These are phyloP conservation scores for Xanthoceras sorbifolium DNA, from an alignment of 345 rosid genomes.

Conservation along the genomic window DNA sequence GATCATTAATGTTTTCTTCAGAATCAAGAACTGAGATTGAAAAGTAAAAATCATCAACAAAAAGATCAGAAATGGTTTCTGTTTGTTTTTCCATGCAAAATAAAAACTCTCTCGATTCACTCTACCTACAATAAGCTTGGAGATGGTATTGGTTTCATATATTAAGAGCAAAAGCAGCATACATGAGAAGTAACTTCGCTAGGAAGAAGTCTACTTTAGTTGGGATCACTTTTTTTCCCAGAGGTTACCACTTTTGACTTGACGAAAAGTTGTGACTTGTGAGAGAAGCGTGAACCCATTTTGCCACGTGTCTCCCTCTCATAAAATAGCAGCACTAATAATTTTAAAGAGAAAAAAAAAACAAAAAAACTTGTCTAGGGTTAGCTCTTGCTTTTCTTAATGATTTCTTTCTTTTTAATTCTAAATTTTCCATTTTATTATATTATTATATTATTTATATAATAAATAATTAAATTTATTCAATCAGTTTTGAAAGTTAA, in stretches of 20 bases:
- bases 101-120: background rate
- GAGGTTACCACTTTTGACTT: background rate
- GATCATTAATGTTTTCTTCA: background rate
- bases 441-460: too few relatives aligned
- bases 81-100: background rate
- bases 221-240: background rate
- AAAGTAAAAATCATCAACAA: constrained; percentile 34
- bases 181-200: background rate
- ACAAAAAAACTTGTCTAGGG: too few relatives aligned
- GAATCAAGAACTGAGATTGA: constrained; percentile 1
- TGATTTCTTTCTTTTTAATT: too few relatives aligned
- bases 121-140: background rate
- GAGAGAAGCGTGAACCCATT: too few relatives aligned
- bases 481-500: too few relatives aligned
- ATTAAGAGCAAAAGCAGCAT: background rate
- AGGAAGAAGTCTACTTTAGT: background rate
- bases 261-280: too few relatives aligned
- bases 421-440: too few relatives aligned
- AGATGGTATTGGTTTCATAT: background rate
- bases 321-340: too few relatives aligned
- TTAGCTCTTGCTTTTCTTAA: too few relatives aligned
- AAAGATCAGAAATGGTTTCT: background rate
- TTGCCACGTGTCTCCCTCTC: too few relatives aligned
- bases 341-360: too few relatives aligned
- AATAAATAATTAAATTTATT: too few relatives aligned